Evolutionary conservation across 768 basidiomycete species (phyloP).

Genomic region (Dictyophora rubrovolvata): DNA sequence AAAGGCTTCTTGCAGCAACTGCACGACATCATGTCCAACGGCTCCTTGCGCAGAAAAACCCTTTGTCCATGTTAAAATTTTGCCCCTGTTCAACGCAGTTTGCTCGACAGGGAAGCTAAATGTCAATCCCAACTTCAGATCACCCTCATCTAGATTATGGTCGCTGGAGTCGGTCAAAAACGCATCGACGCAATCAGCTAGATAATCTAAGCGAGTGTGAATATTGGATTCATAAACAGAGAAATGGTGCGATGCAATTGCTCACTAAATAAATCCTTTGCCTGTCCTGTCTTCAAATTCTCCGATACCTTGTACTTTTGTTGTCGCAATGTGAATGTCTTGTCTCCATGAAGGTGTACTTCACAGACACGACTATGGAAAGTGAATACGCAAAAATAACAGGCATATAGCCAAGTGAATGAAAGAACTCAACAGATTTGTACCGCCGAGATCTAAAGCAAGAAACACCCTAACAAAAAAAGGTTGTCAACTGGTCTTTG

Average conservation of each 20-base stretch:
- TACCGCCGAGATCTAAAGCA: constrained; percentile 93
- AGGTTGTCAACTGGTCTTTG: not conserved
- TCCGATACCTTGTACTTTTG: constrained; percentile 98
- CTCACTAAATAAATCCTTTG: constrained; percentile 73
- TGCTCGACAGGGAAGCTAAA: constrained; percentile 99
- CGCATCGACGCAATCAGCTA: constrained; percentile 92
- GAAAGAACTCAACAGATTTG: constrained; percentile 68
- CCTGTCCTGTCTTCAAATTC: constrained; percentile 87
- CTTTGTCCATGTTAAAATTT: constrained; percentile 91
- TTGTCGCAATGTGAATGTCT: constrained; percentile 82
- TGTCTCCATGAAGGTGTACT: constrained; percentile 81
- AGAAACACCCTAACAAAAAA: constrained; percentile 67
- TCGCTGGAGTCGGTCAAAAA: constrained; percentile 68
- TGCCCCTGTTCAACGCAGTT: constrained; percentile 82
- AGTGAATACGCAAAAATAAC: not conserved
- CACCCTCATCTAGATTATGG: constrained; percentile 20
- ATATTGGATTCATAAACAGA: constrained; percentile 6
- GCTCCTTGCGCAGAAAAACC: constrained; percentile 92
- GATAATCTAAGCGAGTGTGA: constrained; percentile 64
- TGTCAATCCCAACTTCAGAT: constrained; percentile 74
- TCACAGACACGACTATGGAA: constrained; percentile 80
- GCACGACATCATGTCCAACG: constrained; percentile 79
- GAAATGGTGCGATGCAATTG: not conserved
- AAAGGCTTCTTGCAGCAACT: constrained; percentile 84
- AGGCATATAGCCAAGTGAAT: not conserved